phyloP scores from a whole-genome alignment of 768 basidiomycete species.

The Lactifluus pinguis region DNA sequence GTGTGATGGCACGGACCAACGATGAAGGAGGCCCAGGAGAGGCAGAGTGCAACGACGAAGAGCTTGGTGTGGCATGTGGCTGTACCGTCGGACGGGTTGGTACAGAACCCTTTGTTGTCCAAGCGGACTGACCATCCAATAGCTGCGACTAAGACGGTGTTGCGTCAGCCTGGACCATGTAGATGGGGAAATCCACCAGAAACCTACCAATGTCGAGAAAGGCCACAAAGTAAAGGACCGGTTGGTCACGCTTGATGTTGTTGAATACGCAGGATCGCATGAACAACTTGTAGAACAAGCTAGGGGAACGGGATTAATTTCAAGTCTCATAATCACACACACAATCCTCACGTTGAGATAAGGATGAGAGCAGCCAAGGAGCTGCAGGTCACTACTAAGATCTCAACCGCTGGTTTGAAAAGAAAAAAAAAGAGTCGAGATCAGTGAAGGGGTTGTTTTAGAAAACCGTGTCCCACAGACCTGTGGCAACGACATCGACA shows the following conservation, averaged over 20 bases:
- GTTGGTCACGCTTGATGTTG: not conserved
- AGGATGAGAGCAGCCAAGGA: not conserved
- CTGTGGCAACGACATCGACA: not conserved
- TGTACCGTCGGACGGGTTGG: not conserved
- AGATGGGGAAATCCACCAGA: too few relatives aligned
- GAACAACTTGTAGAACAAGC: constrained; percentile 3
- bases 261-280: constrained; percentile 4
- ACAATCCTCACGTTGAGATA: not conserved
- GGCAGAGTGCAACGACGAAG: too few relatives aligned
- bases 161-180: too few relatives aligned
- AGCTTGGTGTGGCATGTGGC: not conserved
- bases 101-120: not conserved
- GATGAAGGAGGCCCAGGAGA: not conserved
- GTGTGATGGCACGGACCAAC: not conserved
- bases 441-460: not conserved
- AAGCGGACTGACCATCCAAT: constrained; percentile 6
- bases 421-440: not conserved
- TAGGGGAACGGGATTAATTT: not conserved
- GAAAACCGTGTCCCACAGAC: not conserved
- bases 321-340: not conserved
- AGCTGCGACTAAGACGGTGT: too few relatives aligned
- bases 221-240: not conserved
- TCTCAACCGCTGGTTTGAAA: not conserved
- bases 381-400: not conserved
- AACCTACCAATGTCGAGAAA: not conserved